A percentile compares a stretch with the other conserved stretches of the same genome.
phyloP scores from a whole-genome alignment of 2,329 filamentous ascomycete species.

The Tolypocladium paradoxum region DNA sequence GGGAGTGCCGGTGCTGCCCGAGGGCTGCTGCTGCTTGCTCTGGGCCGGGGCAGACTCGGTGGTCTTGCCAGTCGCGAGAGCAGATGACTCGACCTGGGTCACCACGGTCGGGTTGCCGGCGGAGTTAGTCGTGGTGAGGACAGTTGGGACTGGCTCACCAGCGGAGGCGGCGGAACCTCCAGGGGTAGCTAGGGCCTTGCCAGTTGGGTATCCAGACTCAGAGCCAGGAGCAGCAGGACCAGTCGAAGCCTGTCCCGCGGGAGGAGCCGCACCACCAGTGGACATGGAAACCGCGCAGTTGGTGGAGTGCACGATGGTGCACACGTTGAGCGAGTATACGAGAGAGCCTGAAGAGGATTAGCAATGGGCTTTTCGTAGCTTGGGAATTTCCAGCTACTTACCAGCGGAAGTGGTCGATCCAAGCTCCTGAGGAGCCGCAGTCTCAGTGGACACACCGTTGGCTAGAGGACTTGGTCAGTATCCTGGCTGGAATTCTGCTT shows the following conservation, averaged over 20 bases:
- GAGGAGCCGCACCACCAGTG: conserved; percentile 9
- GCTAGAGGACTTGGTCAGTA: conserved; percentile 11
- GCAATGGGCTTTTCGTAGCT: background rate
- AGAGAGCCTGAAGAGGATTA: conserved; percentile 13
- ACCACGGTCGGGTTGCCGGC: conserved; percentile 8
- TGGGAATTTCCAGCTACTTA: conserved; percentile 6
- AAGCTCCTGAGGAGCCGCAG: conserved; percentile 17
- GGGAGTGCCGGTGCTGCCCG: conserved; percentile 7
- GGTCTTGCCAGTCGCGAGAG: conserved; percentile 6
- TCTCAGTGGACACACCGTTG: conserved; percentile 15
- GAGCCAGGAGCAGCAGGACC: background rate
- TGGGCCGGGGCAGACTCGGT: conserved; percentile 1
- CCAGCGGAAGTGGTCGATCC: conserved; percentile 21
- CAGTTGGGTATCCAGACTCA: background rate
- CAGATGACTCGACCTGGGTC: conserved; percentile 11
- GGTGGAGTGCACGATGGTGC: conserved; percentile 23
- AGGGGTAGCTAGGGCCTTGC: background rate
- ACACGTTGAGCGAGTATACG: conserved; percentile 25
- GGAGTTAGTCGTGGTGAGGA: conserved; percentile 10
- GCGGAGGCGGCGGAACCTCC: background rate
- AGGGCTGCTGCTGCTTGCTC: background rate
- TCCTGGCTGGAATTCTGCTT: background rate
- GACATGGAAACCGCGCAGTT: conserved; percentile 20
- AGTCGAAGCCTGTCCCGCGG: conserved; percentile 5
- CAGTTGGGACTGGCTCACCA: conserved; percentile 4